Evolutionary conservation across 805 yeast species (phyloP).

Genomic region (Candida quercuum): DNA sequence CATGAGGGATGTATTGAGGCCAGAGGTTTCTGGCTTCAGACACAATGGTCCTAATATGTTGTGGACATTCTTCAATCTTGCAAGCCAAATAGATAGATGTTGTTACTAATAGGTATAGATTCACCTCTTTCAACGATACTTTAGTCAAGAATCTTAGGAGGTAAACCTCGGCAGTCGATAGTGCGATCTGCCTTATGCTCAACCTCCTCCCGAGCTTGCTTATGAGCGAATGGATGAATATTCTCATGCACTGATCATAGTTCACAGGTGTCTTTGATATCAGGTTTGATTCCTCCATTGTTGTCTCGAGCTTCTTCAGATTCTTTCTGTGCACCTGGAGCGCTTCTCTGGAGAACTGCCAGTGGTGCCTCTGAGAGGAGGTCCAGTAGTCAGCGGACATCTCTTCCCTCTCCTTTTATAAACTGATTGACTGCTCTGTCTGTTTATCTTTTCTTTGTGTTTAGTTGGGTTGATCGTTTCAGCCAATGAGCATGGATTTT

Average conservation of each 20-base stretch:
- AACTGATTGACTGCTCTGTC: no score
- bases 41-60: conserved; percentile 78
- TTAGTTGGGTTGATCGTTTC: no score
- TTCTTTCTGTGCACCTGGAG: conserved; percentile 40
- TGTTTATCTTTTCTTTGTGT: no score
- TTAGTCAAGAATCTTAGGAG: conserved; percentile 69
- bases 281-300: conserved; percentile 35
- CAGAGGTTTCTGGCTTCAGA: conserved; percentile 84
- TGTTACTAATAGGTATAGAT: conserved; percentile 73
- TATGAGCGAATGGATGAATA: conserved; percentile 72
- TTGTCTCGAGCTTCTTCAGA: conserved; percentile 31
- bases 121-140: conserved; percentile 74
- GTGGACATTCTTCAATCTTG: conserved; percentile 94
- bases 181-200: conserved; percentile 72
- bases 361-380: conserved; percentile 71
- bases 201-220: conserved; percentile 76
- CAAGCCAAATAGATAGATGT: conserved; percentile 87
- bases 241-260: conserved; percentile 54
- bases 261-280: conserved; percentile 35
- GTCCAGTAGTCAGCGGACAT: conserved; percentile 87
- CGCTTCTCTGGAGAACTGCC: conserved; percentile 73
- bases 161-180: conserved; percentile 87
- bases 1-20: conserved; percentile 94
- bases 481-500: no score
- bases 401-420: no score